Conservation (phyloP, 192 early-diverging fungal species). For the Coemansia sp. region DNA sequence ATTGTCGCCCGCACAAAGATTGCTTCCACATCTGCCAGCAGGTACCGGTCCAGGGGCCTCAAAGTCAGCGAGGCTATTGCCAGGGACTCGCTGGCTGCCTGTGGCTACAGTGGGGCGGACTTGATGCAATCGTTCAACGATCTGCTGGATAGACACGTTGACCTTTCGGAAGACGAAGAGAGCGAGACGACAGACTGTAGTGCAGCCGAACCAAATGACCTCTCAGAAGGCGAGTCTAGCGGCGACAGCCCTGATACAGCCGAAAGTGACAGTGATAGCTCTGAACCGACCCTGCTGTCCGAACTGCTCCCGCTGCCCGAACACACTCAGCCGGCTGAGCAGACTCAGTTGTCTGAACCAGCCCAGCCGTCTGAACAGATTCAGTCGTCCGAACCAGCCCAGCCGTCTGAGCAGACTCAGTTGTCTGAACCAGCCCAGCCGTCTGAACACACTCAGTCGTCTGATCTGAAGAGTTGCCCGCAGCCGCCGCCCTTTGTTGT, state of each 20-base stretch:
- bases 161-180: background rate
- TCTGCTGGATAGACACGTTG: conserved; percentile 12
- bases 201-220: too few species aligned
- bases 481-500: background rate
- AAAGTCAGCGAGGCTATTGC: background rate
- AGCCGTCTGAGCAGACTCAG: background rate
- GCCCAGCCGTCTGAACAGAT: background rate
- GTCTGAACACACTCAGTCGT: background rate
- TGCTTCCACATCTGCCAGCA: background rate
- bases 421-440: background rate
- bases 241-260: background rate
- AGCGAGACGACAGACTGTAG: background rate
- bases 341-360: too few species aligned
- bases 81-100: background rate
- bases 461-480: background rate
- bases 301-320: too few species aligned
- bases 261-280: background rate
- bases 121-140: background rate
- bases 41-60: background rate
- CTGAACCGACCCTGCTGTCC: too few species aligned
- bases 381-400: too few species aligned
- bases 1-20: background rate
- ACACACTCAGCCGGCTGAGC: too few species aligned
- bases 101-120: background rate
- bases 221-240: background rate